Conservation (phyloP, 164 flowering plant genomes). For the Vitis rupestris region DNA sequence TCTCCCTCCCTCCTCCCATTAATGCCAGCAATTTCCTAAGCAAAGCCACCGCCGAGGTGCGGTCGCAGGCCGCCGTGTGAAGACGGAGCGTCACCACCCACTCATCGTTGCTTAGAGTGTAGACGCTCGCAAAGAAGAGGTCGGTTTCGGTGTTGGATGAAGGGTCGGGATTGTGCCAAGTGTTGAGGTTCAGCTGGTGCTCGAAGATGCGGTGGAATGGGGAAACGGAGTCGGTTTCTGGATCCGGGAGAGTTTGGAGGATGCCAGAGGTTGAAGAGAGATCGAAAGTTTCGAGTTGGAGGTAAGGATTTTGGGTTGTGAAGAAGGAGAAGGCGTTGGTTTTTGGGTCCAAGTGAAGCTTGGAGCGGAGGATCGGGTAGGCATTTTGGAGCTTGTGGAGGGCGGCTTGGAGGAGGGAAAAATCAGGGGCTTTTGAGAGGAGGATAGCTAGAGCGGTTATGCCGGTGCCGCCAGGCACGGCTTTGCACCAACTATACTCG, state of each 20-base stretch:
- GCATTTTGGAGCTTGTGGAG: conserved; percentile 55
- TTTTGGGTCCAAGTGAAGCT: conserved; percentile 31
- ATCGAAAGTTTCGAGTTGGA: conserved; percentile 45
- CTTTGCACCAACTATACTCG: conserved; percentile 78
- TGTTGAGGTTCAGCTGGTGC: conserved; percentile 58
- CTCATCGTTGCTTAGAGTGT: conserved; percentile 32
- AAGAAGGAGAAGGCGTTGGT: conserved; percentile 40
- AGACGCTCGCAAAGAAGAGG: conserved; percentile 40
- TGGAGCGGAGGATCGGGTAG: conserved; percentile 79
- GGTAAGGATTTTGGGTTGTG: conserved; percentile 29
- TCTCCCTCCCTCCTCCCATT: conserved; percentile 20
- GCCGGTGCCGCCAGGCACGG: conserved; percentile 85
- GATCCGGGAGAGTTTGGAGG: conserved; percentile 10
- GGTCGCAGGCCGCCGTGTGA: conserved; percentile 76
- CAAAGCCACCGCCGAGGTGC: conserved; percentile 57
- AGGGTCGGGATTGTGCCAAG: conserved; percentile 42
- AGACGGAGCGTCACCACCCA: conserved; percentile 58
- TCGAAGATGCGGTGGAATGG: conserved; percentile 59
- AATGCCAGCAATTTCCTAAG: conserved; percentile 39
- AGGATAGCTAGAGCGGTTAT: conserved; percentile 68
- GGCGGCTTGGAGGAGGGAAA: conserved; percentile 42
- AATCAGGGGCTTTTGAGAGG: conserved; percentile 43
- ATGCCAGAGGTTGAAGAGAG: conserved; percentile 37
- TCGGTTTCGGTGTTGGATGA: conserved; percentile 17
- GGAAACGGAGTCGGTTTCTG: conserved; percentile 8